phyloP scores from a whole-genome alignment of 2,329 filamentous ascomycete genomes.

The Aspergillus sp. region DNA sequence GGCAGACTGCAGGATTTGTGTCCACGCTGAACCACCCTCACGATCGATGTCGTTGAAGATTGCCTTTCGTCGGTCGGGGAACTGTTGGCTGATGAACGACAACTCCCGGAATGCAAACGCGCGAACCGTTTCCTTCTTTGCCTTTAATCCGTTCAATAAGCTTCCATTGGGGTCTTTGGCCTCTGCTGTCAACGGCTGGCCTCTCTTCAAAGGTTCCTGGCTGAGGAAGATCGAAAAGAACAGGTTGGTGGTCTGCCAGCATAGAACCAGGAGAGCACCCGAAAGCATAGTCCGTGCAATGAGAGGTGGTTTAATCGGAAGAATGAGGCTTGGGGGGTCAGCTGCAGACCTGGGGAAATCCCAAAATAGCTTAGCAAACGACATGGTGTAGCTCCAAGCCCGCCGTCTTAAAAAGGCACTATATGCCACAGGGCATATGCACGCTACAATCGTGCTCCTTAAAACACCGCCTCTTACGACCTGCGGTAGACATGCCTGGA shows the following conservation, averaged over 20 bases:
- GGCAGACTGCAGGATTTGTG: constrained; percentile 70
- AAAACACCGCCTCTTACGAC: constrained; percentile 34
- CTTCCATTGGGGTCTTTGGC: constrained; percentile 92
- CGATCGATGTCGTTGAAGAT: constrained; percentile 89
- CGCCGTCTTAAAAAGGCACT: constrained; percentile 59
- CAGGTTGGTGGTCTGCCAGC: constrained; percentile 76
- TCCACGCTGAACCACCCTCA: constrained; percentile 75
- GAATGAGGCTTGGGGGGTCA: constrained; percentile 53
- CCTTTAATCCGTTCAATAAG: constrained; percentile 77
- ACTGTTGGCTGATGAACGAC: constrained; percentile 72
- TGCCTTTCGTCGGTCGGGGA: constrained; percentile 70
- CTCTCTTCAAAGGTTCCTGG: constrained; percentile 78
- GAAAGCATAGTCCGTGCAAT: constrained; percentile 59
- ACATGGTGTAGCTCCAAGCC: constrained; percentile 69
- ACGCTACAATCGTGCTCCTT: constrained; percentile 40
- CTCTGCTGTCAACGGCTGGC: constrained; percentile 77
- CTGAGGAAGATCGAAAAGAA: constrained; percentile 80
- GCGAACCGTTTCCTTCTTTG: constrained; percentile 75
- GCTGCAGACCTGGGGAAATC: constrained; percentile 72
- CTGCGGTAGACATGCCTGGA: constrained; percentile 35
- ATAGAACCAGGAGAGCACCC: constrained; percentile 64
- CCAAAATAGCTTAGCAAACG: constrained; percentile 70
- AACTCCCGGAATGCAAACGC: constrained; percentile 92
- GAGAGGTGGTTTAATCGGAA: constrained; percentile 59
- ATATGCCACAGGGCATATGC: constrained; percentile 60